phyloP scores from a whole-genome alignment of 116 monocot genomes.

The Phalaenopsis hybrid region DNA sequence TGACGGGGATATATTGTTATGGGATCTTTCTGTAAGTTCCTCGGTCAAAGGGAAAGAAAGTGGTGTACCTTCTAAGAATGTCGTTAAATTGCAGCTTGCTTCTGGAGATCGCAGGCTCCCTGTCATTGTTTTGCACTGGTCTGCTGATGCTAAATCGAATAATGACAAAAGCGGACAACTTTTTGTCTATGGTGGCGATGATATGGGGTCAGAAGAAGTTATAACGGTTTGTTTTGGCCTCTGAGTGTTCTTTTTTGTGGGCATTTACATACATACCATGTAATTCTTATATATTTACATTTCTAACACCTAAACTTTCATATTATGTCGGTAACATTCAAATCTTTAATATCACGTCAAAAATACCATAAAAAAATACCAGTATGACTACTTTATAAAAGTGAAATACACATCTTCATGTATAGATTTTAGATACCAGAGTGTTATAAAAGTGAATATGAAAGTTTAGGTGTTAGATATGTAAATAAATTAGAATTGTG shows the following conservation, averaged over 20 bases:
- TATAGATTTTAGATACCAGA: no score
- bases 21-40: conserved; percentile 49
- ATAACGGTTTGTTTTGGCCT: conserved; percentile 50
- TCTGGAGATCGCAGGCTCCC: conserved; percentile 80
- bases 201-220: conserved; percentile 98
- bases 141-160: conserved; percentile 44
- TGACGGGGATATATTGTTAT: conserved; percentile 90
- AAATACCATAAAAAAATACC: no score
- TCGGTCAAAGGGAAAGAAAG: conserved; percentile 40
- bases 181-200: conserved; percentile 96
- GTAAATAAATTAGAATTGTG: no score
- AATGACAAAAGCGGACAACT: conserved; percentile 58
- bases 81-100: conserved; percentile 79
- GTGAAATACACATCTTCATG: no score
- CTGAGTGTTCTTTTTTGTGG: not conserved
- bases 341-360: no score
- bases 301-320: no score
- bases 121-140: conserved; percentile 92
- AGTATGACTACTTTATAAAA: no score
- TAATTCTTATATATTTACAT: no score
- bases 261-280: no score
- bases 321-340: no score
- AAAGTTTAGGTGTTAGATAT: no score
- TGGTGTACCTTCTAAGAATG: conserved; percentile 36
- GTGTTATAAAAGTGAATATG: no score